A percentile compares a stretch with the other conserved stretches of the same genome.
Conservation (phyloP, 2,329 filamentous ascomycete species). For the Mycogone perniciosa region DNA sequence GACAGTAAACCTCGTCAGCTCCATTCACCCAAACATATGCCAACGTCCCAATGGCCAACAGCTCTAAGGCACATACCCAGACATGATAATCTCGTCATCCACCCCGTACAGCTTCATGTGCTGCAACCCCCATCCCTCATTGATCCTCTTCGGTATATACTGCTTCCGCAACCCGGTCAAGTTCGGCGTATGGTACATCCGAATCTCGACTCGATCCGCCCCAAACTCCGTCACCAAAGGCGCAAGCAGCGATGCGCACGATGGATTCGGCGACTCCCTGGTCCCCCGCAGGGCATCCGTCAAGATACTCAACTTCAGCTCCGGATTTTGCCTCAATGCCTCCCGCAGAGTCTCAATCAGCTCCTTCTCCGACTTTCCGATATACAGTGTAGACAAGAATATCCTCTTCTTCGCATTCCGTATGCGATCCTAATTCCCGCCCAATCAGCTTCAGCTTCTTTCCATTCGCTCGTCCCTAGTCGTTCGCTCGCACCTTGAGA, state of each 20-base stretch:
- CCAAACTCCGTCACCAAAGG: conserved; percentile 83
- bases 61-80: conserved; percentile 51
- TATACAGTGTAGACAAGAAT: conserved; percentile 94
- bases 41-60: too few relatives aligned
- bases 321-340: conserved; percentile 66
- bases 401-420: conserved; percentile 69
- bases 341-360: conserved; percentile 73
- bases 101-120: conserved; percentile 99
- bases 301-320: conserved; percentile 77
- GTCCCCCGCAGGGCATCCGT: conserved; percentile 90
- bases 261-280: conserved; percentile 77
- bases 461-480: neutral
- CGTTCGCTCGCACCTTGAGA: conserved; percentile 60
- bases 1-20: conserved; percentile 2
- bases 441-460: conserved; percentile 1
- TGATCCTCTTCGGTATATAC: conserved; percentile 80
- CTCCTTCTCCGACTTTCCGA: conserved; percentile 88
- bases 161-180: conserved; percentile 80
- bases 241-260: conserved; percentile 80
- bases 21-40: neutral
- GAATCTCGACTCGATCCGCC: conserved; percentile 74
- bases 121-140: conserved; percentile 96
- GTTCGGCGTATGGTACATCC: conserved; percentile 98
- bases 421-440: conserved; percentile 63
- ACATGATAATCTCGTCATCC: conserved; percentile 92